A percentile compares a stretch with the other conserved stretches of the same genome.
These are phyloP conservation scores for Hordeum vulgare DNA, from an alignment of 176 grass and related monocot genomes.

Conservation along the genomic window DNA sequence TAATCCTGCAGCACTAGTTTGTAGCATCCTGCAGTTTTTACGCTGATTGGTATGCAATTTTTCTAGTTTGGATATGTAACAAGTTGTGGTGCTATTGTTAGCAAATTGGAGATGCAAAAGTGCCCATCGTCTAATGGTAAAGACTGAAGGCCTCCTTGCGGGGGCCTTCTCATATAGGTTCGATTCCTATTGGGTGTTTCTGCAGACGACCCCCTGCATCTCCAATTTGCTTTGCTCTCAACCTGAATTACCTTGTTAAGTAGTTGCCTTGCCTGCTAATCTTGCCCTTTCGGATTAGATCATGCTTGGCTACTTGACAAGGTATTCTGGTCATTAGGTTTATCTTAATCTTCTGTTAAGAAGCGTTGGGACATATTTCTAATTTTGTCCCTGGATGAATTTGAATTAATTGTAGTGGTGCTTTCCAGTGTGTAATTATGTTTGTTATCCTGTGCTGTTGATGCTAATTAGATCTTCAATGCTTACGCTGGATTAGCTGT, in stretches of 20 bases:
- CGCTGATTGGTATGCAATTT: rapidly evolving
- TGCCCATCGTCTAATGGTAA: constrained; percentile 47
- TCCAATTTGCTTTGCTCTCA: background rate
- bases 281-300: background rate
- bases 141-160: constrained; percentile 16
- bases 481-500: background rate
- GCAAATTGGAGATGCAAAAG: constrained; percentile 22
- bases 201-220: background rate
- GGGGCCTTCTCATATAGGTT: constrained; percentile 45
- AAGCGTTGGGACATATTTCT: background rate
- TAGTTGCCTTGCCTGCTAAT: background rate
- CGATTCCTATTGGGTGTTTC: constrained; percentile 57
- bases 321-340: background rate
- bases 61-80: background rate
- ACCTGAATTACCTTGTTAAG: background rate
- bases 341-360: background rate
- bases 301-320: background rate
- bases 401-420: background rate
- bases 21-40: background rate
- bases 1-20: no score
- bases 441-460: no score
- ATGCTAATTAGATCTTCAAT: no score
- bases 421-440: background rate
- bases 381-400: no score
- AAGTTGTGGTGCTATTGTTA: background rate